These are phyloP conservation scores for Colletotrichum brevisporum DNA, from an alignment of 2,329 filamentous ascomycete genomes.

Conservation along the genomic window DNA sequence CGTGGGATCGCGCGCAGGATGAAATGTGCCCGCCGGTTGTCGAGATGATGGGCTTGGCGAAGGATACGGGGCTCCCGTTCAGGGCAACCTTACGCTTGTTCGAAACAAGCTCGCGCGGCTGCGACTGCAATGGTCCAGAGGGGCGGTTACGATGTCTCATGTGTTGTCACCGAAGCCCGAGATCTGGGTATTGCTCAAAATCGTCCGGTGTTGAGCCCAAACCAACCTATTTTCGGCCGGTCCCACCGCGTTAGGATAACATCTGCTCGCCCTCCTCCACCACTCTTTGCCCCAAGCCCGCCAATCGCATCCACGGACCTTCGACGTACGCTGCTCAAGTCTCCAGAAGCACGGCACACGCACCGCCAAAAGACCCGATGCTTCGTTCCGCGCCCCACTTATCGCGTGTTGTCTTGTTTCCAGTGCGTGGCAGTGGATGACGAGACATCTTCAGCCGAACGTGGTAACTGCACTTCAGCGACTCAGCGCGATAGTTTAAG, in stretches of 20 bases:
- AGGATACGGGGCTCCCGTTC: neutral
- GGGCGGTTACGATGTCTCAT: constrained; percentile 19
- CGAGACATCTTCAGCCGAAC: constrained; percentile 14
- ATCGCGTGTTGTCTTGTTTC: constrained; percentile 6
- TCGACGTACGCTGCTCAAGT: neutral
- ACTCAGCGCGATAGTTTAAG: neutral
- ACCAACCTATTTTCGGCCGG: constrained; percentile 17
- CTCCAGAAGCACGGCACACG: neutral
- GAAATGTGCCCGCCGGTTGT: constrained; percentile 3
- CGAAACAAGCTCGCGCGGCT: constrained; percentile 27
- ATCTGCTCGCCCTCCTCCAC: neutral
- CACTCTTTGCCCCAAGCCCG: neutral
- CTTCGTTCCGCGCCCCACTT: constrained; percentile 18
- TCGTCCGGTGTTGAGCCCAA: constrained; percentile 24
- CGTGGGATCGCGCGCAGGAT: constrained; percentile 8
- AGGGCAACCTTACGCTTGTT: constrained; percentile 17
- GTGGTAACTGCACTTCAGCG: neutral
- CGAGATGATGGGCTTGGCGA: constrained; percentile 9
- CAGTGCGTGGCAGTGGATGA: constrained; percentile 1
- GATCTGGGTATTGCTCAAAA: neutral
- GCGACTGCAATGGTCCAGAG: neutral
- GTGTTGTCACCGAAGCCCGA: constrained; percentile 11
- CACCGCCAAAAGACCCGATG: neutral
- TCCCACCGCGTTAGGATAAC: neutral
- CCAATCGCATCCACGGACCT: constrained; percentile 27